Percentiles rank a stretch among this genome's conserved stretches.
phyloP scores from a whole-genome alignment of 2,329 filamentous ascomycete species.

The Colletotrichum caudatum region DNA sequence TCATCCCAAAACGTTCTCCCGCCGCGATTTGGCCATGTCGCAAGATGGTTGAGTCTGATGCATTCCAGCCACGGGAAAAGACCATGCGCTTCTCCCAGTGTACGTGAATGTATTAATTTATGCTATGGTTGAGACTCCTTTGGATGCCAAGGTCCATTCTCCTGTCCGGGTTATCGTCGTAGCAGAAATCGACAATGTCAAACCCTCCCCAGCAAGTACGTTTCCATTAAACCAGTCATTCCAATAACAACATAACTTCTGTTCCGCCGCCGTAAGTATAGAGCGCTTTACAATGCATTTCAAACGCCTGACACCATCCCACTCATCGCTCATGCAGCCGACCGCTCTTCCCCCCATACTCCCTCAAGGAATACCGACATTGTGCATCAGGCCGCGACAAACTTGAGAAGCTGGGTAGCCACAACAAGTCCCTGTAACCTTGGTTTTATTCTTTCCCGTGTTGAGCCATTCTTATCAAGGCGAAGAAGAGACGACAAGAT shows the following conservation, averaged over 20 bases:
- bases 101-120: constrained; percentile 29
- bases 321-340: constrained; percentile 33
- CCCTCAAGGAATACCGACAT: neutral
- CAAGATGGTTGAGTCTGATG: no score
- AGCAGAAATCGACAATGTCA: constrained; percentile 18
- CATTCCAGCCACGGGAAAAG: neutral
- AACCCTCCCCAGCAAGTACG: constrained; percentile 12
- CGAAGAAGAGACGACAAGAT: neutral
- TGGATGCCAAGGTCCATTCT: constrained; percentile 9
- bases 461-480: neutral
- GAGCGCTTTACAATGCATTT: constrained; percentile 31
- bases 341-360: constrained; percentile 6
- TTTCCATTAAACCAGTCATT: constrained; percentile 18
- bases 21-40: neutral
- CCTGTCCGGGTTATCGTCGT: constrained; percentile 10
- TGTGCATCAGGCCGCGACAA: no score
- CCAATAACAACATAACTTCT: constrained; percentile 20
- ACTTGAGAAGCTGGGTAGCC: neutral
- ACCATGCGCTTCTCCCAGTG: no score
- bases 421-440: no score
- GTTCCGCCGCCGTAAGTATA: constrained; percentile 17
- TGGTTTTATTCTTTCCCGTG: neutral
- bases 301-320: constrained; percentile 35
- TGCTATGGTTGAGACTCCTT: constrained; percentile 7
- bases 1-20: neutral